Base-by-base conservation (phyloP, 352 stramenopile genomes). In the Pythium scleroteichum region DNA sequence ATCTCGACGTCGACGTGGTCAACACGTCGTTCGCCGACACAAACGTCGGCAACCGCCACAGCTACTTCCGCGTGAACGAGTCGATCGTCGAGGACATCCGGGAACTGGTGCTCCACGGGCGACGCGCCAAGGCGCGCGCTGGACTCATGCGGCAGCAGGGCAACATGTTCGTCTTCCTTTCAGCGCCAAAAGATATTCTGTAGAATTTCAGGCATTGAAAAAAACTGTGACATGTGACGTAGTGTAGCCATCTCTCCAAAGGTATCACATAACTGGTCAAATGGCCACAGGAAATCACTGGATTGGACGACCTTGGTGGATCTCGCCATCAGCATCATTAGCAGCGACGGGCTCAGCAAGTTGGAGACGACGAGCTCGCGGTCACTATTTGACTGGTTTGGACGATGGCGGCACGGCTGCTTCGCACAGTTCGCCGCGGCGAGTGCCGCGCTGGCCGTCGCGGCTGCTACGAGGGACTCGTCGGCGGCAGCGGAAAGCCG, bases 1-100 rank as follows among this genome's bases (percentile, higher is more conserved):
- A 81, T 55, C 66, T 96, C 14, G 85, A 95, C 67, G 79, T 92
- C 41, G 88, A 96, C 66, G 85, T 92, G 14, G 88, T 97, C 55
- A 87, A 96, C 62, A 96, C 82, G 23, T 94, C 88, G 10, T 90
- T 80, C 68, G 87, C 95, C 53, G 85, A 95, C 59, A 87, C 86
- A 39, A 96, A 96, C 49, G 81, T 96, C 41, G 70, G 72, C 48
- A 79, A 94, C 41, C 76, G 87, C 4, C 87, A 96, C 75, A 91
- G 87, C 58, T 94, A 89, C 61, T 96, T 92, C 64, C 94, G 88
- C 52, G 56, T 96, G 20, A 96, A 96, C 57, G 71, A 81, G 35
- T 93, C 84, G 2, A 75, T 95, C 27, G 72, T 82, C 17, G 81
- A 91, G 42, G 81, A 91, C 39, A 73, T 91, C 23, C 76, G 81